Percentiles rank a stretch among this genome's conserved stretches.
Evolutionary conservation across 2,329 filamentous ascomycete genomes (phyloP).

Genomic region (Aureobasidium subglaciale): DNA sequence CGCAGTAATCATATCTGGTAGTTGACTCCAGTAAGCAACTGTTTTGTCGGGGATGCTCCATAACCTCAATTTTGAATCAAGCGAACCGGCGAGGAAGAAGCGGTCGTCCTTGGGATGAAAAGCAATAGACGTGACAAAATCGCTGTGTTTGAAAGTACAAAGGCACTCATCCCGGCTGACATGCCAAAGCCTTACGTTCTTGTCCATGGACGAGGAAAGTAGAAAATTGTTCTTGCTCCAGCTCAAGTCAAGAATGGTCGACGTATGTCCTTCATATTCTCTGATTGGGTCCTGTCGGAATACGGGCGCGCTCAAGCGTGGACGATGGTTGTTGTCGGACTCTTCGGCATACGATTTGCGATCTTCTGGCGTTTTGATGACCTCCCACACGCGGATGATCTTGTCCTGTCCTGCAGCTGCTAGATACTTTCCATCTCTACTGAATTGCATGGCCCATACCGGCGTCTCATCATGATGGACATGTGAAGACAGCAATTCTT

Average conservation of each 20-base stretch:
- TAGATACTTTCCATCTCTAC: slow-evolving; percentile 81
- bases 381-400: slow-evolving; percentile 79
- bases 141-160: slow-evolving; percentile 88
- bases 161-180: slow-evolving; percentile 76
- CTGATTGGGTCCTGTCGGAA: slow-evolving; percentile 72
- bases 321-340: slow-evolving; percentile 35
- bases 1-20: slow-evolving; percentile 85
- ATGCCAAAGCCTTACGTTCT: slow-evolving; percentile 93
- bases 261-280: slow-evolving; percentile 76
- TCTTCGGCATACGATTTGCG: slow-evolving; percentile 55
- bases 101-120: slow-evolving; percentile 94
- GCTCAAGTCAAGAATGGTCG: slow-evolving; percentile 81
- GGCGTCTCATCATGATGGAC: slow-evolving; percentile 38
- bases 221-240: slow-evolving; percentile 99
- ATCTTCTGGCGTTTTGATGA: slow-evolving; percentile 76
- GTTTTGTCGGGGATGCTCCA: slow-evolving; percentile 97
- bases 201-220: slow-evolving; percentile 94
- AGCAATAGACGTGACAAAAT: slow-evolving; percentile 88
- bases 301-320: slow-evolving; percentile 76
- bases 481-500: slow-evolving; percentile 59
- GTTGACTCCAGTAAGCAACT: slow-evolving; percentile 72
- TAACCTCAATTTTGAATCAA: slow-evolving; percentile 78
- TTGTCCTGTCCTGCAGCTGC: slow-evolving; percentile 89
- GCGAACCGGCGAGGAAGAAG: slow-evolving; percentile 89
- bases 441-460: slow-evolving; percentile 90